Evolutionary conservation across 495 filamentous ascomycete species (phyloP).

Genomic region (Talaromyces ruber): DNA sequence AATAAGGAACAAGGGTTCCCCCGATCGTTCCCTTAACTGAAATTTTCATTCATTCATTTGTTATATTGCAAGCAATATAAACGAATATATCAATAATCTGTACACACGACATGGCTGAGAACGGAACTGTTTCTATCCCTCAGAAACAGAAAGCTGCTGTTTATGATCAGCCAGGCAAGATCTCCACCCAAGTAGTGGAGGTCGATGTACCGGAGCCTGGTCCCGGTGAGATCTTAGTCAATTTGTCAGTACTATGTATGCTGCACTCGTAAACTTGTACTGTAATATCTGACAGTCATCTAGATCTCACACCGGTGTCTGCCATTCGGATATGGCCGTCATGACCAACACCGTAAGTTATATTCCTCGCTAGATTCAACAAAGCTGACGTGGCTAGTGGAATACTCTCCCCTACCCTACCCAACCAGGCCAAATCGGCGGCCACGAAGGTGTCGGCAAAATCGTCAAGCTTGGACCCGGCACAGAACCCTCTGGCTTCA

Average conservation of each 20-base stretch:
- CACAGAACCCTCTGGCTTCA: slow-evolving; percentile 42
- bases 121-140: slow-evolving; percentile 33
- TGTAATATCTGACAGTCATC: not conserved
- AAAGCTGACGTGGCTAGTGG: slow-evolving; percentile 28
- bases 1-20: not conserved
- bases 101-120: slow-evolving; percentile 16
- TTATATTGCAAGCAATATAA: not conserved
- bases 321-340: slow-evolving; percentile 57
- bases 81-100: not conserved
- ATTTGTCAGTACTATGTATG: slow-evolving; percentile 37
- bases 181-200: slow-evolving; percentile 60
- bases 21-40: too few species aligned
- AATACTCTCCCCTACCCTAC: slow-evolving; percentile 51
- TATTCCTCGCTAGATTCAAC: not conserved
- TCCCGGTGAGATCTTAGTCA: slow-evolving; percentile 55
- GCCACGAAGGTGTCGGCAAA: slow-evolving; percentile 53
- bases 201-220: slow-evolving; percentile 60
- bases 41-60: not conserved
- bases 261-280: not conserved
- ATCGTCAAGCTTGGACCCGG: slow-evolving; percentile 52
- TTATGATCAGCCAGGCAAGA: slow-evolving; percentile 60
- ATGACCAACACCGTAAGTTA: slow-evolving; percentile 44
- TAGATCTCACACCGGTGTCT: slow-evolving; percentile 62
- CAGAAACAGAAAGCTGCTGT: slow-evolving; percentile 58
- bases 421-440: slow-evolving; percentile 55